A percentile compares a stretch with the other conserved stretches of the same genome.
These are phyloP conservation scores for Kurtzmaniella quercitrusa DNA, from an alignment of 1,139 yeast species.

Conservation along the genomic window DNA sequence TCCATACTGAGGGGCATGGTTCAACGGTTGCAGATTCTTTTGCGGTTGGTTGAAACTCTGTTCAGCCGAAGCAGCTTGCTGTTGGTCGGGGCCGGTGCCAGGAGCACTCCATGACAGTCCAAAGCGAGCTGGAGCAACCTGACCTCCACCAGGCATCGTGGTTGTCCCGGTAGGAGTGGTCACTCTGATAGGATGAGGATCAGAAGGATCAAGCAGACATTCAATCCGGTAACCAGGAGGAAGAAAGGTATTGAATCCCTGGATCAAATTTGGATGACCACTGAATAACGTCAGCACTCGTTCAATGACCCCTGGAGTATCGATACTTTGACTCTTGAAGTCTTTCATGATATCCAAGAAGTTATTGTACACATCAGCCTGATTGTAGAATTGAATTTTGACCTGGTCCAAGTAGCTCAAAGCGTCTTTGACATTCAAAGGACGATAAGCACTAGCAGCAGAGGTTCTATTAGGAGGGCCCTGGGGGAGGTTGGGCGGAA, in stretches of 20 bases:
- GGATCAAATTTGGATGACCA: slow-evolving; percentile 90
- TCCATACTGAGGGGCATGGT: slow-evolving; percentile 11
- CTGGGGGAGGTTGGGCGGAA: slow-evolving; percentile 17
- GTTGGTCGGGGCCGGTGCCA: slow-evolving; percentile 12
- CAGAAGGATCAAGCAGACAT: slow-evolving; percentile 84
- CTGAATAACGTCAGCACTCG: slow-evolving; percentile 85
- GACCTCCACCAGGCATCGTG: slow-evolving; percentile 51
- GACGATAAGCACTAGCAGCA: slow-evolving; percentile 61
- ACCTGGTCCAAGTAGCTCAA: slow-evolving; percentile 93
- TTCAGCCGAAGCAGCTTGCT: slow-evolving; percentile 12
- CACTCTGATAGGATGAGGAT: slow-evolving; percentile 88
- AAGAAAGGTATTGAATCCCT: slow-evolving; percentile 93
- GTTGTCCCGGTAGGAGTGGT: slow-evolving; percentile 95
- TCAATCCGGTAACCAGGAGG: slow-evolving; percentile 97
- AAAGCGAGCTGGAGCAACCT: slow-evolving; percentile 10
- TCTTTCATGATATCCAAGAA: slow-evolving; percentile 98
- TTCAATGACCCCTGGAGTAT: slow-evolving; percentile 97
- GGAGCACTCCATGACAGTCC: slow-evolving; percentile 23
- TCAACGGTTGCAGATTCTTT: not conserved
- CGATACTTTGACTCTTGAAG: slow-evolving; percentile 91
- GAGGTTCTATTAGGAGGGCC: slow-evolving; percentile 44
- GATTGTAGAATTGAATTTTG: slow-evolving; percentile 83
- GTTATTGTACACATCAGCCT: slow-evolving; percentile 94
- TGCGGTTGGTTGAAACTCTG: slow-evolving; percentile 7
- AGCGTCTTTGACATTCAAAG: slow-evolving; percentile 94